Evolutionary conservation across 129 eudicot species (phyloP), one percentile per base, ranked within the genome.

Genomic region (Pseudognaphalium luteoalbum): DNA sequence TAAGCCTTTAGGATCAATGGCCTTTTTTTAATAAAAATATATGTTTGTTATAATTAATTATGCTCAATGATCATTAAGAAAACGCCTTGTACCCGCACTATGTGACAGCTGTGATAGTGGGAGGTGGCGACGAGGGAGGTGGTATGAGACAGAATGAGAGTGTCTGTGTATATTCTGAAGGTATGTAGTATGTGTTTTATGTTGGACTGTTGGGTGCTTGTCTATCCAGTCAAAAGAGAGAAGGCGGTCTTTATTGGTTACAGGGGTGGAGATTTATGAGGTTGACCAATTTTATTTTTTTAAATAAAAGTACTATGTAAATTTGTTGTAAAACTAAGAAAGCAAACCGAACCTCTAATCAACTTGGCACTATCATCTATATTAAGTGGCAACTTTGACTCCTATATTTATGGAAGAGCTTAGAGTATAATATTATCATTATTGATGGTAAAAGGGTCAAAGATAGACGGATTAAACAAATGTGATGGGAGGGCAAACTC

Each of bases 1-100:
- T 57, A 33, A 66, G 66, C 60, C 44, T 42, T 57, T 15, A 21
- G 62, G 29, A 57, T 57, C 28, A 57, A 57, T 57, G 5, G 11
- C 4, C 28, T 57, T 8, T 20, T 20, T 0, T 57, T 6, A 6
- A n/a, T 57, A 44, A 0, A 60, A 68, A 14, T 15, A 22, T 54
- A 9, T 76, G 59, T 56, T 66, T 35, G 67, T 14, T 56, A 33
- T 16, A 72, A 39, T 8, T 8, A 44, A 66, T 15, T 41, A 77
- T 57, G 57, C 44, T 57, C 44, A 11, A 3, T 57, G 16, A 39
- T 67, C 61, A 41, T 30, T 11, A 47, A 1, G 5, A 14, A 9
- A 47, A 14, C 16, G 54, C n/a, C 54, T 12, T 47, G 14, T 3
- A 47, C 16, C 54, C 5, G 54, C 54, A 47, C 16, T 3, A 47